A percentile compares a stretch with the other conserved stretches of the same genome.
Conservation (phyloP, 345 rosid genomes). For the Carallia pectinifolia region DNA sequence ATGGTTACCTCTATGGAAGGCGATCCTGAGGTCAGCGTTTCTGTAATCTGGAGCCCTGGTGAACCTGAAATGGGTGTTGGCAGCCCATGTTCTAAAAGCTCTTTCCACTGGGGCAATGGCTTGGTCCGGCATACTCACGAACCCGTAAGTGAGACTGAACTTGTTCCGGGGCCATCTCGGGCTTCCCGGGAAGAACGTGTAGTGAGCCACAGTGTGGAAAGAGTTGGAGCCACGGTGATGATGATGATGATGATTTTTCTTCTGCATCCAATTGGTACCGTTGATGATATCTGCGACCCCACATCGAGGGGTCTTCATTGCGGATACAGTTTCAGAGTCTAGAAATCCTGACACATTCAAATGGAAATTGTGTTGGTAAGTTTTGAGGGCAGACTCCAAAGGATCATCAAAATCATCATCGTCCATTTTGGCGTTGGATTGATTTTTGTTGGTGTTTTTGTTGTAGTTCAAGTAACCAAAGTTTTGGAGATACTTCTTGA, state of each 20-base stretch:
- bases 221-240: background rate
- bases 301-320: conserved; percentile 38
- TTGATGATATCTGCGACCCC: conserved; percentile 35
- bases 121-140: background rate
- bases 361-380: conserved; percentile 32
- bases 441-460: background rate
- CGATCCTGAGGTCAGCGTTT: conserved; percentile 25
- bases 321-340: conserved; percentile 21
- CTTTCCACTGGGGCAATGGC: background rate
- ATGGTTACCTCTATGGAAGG: conserved; percentile 19
- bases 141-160: conserved; percentile 28
- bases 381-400: conserved; percentile 34
- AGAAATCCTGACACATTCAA: conserved; percentile 22
- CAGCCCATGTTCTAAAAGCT: conserved; percentile 35
- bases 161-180: conserved; percentile 34
- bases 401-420: conserved; percentile 33
- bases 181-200: conserved; percentile 4
- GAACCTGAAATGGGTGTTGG: conserved; percentile 26
- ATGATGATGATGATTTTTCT: background rate
- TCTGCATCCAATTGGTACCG: conserved; percentile 26
- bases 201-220: conserved; percentile 31
- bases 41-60: background rate
- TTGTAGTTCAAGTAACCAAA: conserved; percentile 35
- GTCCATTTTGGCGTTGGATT: background rate
- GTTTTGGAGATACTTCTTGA: conserved; percentile 28